These are phyloP conservation scores for Theobroma cacao DNA, from an alignment of 345 rosid species.

Conservation along the genomic window DNA sequence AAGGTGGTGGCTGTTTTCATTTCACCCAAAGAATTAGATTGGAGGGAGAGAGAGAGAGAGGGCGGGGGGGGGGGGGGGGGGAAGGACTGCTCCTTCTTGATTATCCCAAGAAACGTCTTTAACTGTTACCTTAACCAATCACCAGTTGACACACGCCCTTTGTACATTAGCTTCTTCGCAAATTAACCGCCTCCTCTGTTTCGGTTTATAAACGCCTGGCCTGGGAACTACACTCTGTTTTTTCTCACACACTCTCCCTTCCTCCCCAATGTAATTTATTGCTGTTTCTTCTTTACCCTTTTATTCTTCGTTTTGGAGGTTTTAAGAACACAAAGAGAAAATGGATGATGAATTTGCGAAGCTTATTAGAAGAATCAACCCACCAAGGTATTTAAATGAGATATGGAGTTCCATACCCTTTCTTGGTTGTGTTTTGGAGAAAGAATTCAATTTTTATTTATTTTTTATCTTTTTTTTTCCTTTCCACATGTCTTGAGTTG, in stretches of 20 bases:
- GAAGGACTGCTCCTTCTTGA: background rate
- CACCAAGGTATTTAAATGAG: slow-evolving; percentile 33
- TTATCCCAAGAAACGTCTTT: slow-evolving; percentile 5
- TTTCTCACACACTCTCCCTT: background rate
- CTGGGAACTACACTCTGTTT: background rate
- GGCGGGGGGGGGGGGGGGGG: too few species aligned
- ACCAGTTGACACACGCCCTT: background rate
- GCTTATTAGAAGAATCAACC: slow-evolving; percentile 48
- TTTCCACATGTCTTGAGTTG: background rate
- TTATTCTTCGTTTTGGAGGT: background rate
- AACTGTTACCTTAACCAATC: slow-evolving; percentile 17
- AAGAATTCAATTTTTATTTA: background rate
- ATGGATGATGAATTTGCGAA: slow-evolving; percentile 55
- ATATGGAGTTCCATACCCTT: background rate
- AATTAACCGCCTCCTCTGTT: slow-evolving; percentile 12
- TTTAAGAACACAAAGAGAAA: background rate
- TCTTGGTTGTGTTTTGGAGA: background rate
- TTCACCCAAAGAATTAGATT: slow-evolving; percentile 4
- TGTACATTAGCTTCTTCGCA: background rate
- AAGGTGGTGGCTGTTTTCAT: background rate
- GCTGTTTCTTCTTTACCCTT: background rate
- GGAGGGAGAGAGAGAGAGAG: background rate
- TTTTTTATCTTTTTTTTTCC: background rate
- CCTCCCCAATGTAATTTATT: background rate
- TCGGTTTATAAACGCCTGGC: slow-evolving; percentile 3